Percentiles rank a stretch among this genome's conserved stretches.
phyloP scores from a whole-genome alignment of 768 basidiomycete genomes.

The Mrakia hoshinonis region DNA sequence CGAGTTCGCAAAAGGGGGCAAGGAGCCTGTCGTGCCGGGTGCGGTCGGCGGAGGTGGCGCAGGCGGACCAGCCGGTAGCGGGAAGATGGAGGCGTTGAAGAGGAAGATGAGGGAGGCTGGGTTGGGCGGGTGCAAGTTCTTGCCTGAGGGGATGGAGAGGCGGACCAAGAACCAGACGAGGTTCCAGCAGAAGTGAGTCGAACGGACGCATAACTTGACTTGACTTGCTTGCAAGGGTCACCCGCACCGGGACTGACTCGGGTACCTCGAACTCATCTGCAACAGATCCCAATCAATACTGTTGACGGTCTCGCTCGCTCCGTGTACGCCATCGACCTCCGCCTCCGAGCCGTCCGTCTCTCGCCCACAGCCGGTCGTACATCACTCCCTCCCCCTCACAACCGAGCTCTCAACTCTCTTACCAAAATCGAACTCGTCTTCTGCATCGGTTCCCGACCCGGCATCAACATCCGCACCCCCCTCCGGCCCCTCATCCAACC shows the following conservation, averaged over 20 bases:
- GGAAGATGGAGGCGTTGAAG: slow-evolving; percentile 13
- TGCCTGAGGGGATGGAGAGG: slow-evolving; percentile 24
- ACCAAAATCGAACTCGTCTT: neutral
- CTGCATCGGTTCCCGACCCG: neutral
- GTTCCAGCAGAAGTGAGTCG: slow-evolving; percentile 24
- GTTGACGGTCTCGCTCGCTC: slow-evolving; percentile 16
- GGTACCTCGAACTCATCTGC: neutral
- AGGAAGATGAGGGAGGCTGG: slow-evolving; percentile 16
- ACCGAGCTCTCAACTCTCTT: neutral
- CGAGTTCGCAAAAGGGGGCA: slow-evolving; percentile 5
- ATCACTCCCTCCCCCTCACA: slow-evolving; percentile 19
- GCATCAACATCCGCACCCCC: neutral
- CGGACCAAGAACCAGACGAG: slow-evolving; percentile 21
- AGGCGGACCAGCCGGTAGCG: slow-evolving; percentile 3
- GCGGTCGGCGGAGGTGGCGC: neutral
- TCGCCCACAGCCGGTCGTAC: neutral
- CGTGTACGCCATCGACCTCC: neutral
- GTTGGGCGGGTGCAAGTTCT: slow-evolving; percentile 14
- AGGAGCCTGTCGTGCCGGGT: neutral
- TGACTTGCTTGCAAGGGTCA: too few relatives aligned
- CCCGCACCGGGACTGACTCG: neutral
- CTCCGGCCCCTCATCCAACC: neutral
- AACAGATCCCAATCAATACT: slow-evolving; percentile 15
- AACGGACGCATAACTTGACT: neutral
- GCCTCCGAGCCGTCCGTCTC: neutral